Evolutionary conservation across 1,139 yeast species (phyloP).

Genomic region (Debaryomyces robertsiae): DNA sequence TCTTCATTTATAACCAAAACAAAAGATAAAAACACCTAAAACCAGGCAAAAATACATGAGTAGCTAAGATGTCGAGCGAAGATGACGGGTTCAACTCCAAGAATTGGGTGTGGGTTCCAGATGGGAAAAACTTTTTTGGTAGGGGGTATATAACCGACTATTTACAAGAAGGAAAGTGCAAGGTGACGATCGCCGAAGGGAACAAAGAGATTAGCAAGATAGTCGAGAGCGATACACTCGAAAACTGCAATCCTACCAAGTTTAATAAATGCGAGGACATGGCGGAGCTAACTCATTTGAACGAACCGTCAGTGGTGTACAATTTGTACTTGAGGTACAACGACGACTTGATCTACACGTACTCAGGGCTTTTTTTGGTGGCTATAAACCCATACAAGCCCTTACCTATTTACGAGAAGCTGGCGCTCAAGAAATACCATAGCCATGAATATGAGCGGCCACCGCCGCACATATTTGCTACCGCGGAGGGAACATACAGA

Average conservation of each 20-base stretch:
- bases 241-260: slow-evolving; percentile 84
- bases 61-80: slow-evolving; percentile 27
- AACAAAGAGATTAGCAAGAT: slow-evolving; percentile 35
- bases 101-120: slow-evolving; percentile 84
- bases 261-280: slow-evolving; percentile 91
- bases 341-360: slow-evolving; percentile 76
- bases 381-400: slow-evolving; percentile 91
- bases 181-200: slow-evolving; percentile 55
- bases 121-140: slow-evolving; percentile 60
- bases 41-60: background rate
- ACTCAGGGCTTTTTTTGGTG: slow-evolving; percentile 85
- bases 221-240: slow-evolving; percentile 50
- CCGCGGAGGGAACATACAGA: slow-evolving; percentile 85
- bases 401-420: slow-evolving; percentile 71
- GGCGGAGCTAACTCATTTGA: slow-evolving; percentile 93
- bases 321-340: slow-evolving; percentile 77
- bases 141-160: slow-evolving; percentile 70
- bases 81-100: slow-evolving; percentile 57
- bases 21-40: slow-evolving; percentile 2
- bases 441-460: slow-evolving; percentile 47
- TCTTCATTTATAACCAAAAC: slow-evolving; percentile 10
- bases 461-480: slow-evolving; percentile 90
- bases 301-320: slow-evolving; percentile 91
- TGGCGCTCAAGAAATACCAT: slow-evolving; percentile 57
- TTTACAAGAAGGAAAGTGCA: slow-evolving; percentile 49